Conservation (phyloP, 495 filamentous ascomycete species). For the Hypoxylon subgilvum region DNA sequence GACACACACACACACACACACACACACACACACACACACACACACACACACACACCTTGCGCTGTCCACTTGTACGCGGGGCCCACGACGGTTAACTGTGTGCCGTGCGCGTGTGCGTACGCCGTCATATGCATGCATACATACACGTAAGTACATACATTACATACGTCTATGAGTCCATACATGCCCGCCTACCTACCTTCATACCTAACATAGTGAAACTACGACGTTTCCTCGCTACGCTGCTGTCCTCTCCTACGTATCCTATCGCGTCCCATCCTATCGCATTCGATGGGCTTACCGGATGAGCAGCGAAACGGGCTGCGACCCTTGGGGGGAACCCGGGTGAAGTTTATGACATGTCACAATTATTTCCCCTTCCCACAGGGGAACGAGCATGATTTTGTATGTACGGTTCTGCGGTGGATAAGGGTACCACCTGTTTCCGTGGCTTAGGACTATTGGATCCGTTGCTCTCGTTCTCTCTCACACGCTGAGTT, state of each 20-base stretch:
- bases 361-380: slow-evolving; percentile 25
- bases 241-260: slow-evolving; percentile 5
- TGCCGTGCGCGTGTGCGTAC: too few relatives aligned
- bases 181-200: background rate
- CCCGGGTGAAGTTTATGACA: slow-evolving; percentile 30
- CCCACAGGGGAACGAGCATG: slow-evolving; percentile 21
- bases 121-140: slow-evolving; percentile 23
- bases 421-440: slow-evolving; percentile 32
- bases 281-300: slow-evolving; percentile 17
- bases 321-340: slow-evolving; percentile 16
- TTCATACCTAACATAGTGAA: too few relatives aligned
- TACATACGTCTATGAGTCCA: too few relatives aligned
- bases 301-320: slow-evolving; percentile 22
- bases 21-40: too few relatives aligned
- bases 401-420: slow-evolving; percentile 37
- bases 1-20: too few relatives aligned
- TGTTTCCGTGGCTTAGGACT: slow-evolving; percentile 42
- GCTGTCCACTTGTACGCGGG: slow-evolving; percentile 20
- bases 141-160: slow-evolving; percentile 3
- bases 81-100: slow-evolving; percentile 19
- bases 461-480: slow-evolving; percentile 38
- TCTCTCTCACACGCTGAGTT: background rate
- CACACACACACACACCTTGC: too few relatives aligned
- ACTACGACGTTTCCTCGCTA: slow-evolving; percentile 33
- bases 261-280: slow-evolving; percentile 22